phyloP scores from a whole-genome alignment of 202 grass and related monocot genomes.

The Musa balbisiana region DNA sequence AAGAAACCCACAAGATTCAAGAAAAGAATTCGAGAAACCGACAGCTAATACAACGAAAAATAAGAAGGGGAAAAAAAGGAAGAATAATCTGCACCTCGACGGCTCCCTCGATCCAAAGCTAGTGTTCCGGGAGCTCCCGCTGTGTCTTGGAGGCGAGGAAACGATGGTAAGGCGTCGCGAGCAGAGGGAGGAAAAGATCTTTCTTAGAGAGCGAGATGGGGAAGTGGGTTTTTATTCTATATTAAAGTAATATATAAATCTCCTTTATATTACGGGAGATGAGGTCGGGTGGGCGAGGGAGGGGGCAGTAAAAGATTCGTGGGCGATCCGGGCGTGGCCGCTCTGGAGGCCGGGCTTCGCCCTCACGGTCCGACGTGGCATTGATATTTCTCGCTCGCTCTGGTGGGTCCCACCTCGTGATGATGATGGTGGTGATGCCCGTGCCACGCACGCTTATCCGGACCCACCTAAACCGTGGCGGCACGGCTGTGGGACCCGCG shows the following conservation, averaged over 20 bases:
- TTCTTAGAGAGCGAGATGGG: neutral
- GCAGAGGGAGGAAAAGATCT: conserved; percentile 48
- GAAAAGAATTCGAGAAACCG: neutral
- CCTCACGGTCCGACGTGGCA: conserved; percentile 62
- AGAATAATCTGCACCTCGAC: neutral
- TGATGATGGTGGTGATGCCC: no score
- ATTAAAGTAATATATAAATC: no score
- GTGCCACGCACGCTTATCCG: no score
- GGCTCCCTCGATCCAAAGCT: neutral
- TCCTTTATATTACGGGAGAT: no score
- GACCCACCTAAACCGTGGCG: no score
- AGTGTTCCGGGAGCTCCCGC: neutral
- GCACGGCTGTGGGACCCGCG: neutral
- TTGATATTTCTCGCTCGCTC: conserved; percentile 63
- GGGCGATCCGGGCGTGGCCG: conserved; percentile 13
- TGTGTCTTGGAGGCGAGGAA: neutral
- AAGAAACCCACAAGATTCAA: neutral
- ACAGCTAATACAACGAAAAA: neutral
- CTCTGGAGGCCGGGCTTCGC: conserved; percentile 26
- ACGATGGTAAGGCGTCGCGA: neutral
- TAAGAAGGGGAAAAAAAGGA: neutral
- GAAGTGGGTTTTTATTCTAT: neutral
- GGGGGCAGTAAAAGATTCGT: conserved; percentile 27
- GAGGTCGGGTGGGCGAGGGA: neutral
- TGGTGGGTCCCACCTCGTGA: neutral